Percentiles rank a stretch among this genome's conserved stretches.
Conservation (phyloP, 768 basidiomycete genomes). For the Candolleomyces eurysporus region DNA sequence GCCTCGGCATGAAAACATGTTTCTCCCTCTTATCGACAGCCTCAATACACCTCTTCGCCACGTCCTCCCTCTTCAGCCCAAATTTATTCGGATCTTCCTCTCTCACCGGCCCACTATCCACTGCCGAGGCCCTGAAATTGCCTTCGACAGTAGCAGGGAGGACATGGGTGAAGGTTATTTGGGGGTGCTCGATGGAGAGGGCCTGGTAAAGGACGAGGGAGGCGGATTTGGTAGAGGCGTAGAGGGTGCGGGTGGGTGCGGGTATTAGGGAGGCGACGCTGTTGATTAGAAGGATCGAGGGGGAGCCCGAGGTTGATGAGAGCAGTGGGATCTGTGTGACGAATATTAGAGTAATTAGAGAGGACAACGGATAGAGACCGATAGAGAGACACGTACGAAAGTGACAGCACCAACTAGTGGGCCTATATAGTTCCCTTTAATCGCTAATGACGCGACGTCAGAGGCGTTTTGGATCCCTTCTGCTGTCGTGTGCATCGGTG, state of each 20-base stretch:
- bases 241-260: constrained; percentile 82
- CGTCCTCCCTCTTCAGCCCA: constrained; percentile 58
- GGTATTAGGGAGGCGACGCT: constrained; percentile 78
- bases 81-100: constrained; percentile 54
- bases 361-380: neutral
- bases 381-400: constrained; percentile 48
- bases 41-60: constrained; percentile 57
- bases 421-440: constrained; percentile 65
- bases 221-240: constrained; percentile 81
- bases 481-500: constrained; percentile 36
- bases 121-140: constrained; percentile 75
- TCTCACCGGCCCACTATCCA: constrained; percentile 50
- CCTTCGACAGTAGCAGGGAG: constrained; percentile 75
- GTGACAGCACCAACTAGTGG: constrained; percentile 68
- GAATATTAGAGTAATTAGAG: neutral
- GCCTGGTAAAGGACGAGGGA: constrained; percentile 75
- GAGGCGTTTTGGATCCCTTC: constrained; percentile 61
- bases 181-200: constrained; percentile 77
- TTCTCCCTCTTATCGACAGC: constrained; percentile 61
- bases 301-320: constrained; percentile 56
- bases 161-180: constrained; percentile 58
- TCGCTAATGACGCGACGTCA: constrained; percentile 54
- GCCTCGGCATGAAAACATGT: constrained; percentile 55
- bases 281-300: constrained; percentile 77
- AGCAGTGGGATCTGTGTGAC: constrained; percentile 70